Conservation (phyloP, 164 flowering plant species). For the Saururus chinensis region DNA sequence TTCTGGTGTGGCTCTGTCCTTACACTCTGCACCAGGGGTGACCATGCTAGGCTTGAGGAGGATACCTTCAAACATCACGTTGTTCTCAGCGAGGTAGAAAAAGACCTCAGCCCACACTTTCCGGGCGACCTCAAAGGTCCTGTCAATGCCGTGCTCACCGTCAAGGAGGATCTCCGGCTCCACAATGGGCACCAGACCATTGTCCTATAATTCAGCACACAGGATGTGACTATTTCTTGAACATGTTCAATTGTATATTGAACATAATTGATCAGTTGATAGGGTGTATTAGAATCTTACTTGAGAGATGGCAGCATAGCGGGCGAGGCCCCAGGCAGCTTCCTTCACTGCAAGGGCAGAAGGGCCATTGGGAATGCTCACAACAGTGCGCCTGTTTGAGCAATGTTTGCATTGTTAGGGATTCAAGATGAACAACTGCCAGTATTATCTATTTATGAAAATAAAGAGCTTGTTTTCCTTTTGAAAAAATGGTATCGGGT, state of each 20-base stretch:
- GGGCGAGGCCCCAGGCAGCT: conserved; percentile 18
- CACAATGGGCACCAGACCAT: conserved; percentile 14
- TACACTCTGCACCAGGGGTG: conserved; percentile 15
- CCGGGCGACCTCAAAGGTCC: conserved; percentile 8
- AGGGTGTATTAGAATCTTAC: neutral
- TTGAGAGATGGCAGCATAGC: conserved; percentile 13
- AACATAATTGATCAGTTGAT: neutral
- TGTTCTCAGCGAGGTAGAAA: conserved; percentile 14
- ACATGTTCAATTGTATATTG: too few species aligned
- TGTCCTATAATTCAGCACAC: conserved; percentile 5
- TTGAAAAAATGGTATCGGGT: too few species aligned
- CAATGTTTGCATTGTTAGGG: neutral
- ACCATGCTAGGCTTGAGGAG: conserved; percentile 19
- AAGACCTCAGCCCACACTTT: conserved; percentile 16
- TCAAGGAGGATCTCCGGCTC: conserved; percentile 13
- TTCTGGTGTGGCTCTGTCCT: conserved; percentile 11
- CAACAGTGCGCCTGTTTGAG: conserved; percentile 12
- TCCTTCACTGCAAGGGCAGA: conserved; percentile 15
- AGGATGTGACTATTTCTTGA: too few species aligned
- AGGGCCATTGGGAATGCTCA: conserved; percentile 14
- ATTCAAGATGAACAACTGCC: too few species aligned
- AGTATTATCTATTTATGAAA: too few species aligned
- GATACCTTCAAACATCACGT: conserved; percentile 12
- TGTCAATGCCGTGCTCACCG: conserved; percentile 13
- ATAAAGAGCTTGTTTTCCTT: too few species aligned